Percentiles rank a stretch among this genome's conserved stretches.
Conservation (phyloP, 2,329 filamentous ascomycete genomes). For the Botryotinia narcissicola region DNA sequence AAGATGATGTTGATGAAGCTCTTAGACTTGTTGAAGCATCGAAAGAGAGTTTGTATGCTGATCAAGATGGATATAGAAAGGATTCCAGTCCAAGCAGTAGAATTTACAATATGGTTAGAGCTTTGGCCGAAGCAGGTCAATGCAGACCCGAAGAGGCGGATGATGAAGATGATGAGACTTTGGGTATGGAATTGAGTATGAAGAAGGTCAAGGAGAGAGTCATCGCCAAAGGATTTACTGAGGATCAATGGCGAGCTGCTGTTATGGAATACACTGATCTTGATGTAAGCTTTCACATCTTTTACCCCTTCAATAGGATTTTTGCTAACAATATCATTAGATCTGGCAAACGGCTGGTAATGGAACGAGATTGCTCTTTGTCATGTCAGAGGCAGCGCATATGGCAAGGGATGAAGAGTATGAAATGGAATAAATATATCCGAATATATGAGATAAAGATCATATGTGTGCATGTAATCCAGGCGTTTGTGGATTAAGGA, state of each 20-base stretch:
- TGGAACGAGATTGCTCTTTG: constrained; percentile 68
- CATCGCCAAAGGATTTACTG: constrained; percentile 93
- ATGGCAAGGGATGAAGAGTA: constrained; percentile 35
- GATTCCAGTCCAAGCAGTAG: constrained; percentile 80
- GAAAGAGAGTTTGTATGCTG: constrained; percentile 83
- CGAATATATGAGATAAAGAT: constrained; percentile 2
- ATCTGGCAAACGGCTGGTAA: constrained; percentile 76
- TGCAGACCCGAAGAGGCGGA: constrained; percentile 44
- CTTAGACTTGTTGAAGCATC: constrained; percentile 87
- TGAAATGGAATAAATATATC: constrained; percentile 29
- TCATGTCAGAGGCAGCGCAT: constrained; percentile 55
- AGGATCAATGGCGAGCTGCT: constrained; percentile 83
- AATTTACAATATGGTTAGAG: constrained; percentile 93
- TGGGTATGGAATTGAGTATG: constrained; percentile 74
- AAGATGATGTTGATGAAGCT: constrained; percentile 94
- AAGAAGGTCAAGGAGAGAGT: constrained; percentile 87
- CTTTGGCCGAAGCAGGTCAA: constrained; percentile 80
- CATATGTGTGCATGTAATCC: constrained; percentile 6
- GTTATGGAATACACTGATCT: constrained; percentile 85
- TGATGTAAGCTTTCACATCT: constrained; percentile 66
- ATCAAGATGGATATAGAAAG: constrained; percentile 57
- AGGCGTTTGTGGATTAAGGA: constrained; percentile 18
- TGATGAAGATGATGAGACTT: constrained; percentile 68
- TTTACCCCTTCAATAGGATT: constrained; percentile 26
- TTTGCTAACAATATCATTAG: constrained; percentile 42